Conservation (phyloP, 176 grass and related monocot species). For the Oryza meyeriana region DNA sequence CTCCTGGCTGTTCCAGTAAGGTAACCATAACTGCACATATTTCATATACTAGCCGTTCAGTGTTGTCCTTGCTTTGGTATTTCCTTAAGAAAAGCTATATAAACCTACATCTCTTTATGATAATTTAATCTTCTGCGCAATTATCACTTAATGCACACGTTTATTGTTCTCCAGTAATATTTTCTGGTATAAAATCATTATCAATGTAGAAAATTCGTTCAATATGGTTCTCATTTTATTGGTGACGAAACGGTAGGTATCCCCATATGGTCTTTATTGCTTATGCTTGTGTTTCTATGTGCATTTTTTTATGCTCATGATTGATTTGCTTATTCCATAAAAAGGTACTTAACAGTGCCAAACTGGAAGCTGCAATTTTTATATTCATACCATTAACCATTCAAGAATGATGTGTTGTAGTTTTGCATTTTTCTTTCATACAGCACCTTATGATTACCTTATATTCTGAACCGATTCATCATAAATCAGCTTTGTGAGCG, state of each 20-base stretch:
- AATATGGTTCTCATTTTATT: neutral
- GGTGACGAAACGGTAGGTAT: neutral
- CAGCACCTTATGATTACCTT: neutral
- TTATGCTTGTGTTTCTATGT: neutral
- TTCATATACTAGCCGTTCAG: neutral
- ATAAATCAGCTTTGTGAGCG: conserved; percentile 79
- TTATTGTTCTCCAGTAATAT: conserved; percentile 2
- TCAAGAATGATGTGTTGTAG: neutral
- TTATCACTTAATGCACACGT: neutral
- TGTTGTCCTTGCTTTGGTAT: neutral
- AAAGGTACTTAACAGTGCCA: neutral
- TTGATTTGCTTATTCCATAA: neutral
- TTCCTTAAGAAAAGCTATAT: neutral
- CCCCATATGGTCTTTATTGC: neutral
- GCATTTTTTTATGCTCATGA: neutral
- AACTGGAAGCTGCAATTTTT: neutral
- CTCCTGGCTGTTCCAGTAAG: conserved; percentile 95
- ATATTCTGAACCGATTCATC: neutral
- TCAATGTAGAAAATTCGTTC: neutral
- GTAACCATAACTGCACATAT: conserved; percentile 36
- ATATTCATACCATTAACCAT: neutral
- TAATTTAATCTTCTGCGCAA: neutral
- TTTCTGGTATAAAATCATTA: conserved; percentile 5
- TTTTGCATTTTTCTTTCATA: neutral
- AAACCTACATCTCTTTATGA: neutral